Conservation (phyloP, 352 stramenopile genomes). For the Stramenopiles sp. region DNA sequence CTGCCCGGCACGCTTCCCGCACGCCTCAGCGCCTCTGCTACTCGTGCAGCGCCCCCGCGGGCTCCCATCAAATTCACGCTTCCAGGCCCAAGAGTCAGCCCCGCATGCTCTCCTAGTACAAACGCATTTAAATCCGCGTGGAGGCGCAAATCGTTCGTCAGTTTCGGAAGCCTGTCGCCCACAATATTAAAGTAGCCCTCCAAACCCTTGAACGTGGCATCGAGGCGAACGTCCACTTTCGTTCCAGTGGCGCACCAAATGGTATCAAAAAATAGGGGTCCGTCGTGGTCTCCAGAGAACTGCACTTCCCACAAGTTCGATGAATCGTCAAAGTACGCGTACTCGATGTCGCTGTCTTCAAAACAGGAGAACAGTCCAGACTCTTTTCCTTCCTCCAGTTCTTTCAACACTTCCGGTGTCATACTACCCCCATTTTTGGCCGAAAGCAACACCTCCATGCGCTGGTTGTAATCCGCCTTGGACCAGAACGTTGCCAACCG, state of each 20-base stretch:
- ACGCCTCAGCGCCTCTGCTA: background rate
- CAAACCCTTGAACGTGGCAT: background rate
- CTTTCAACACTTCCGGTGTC: background rate
- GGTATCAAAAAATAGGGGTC: background rate
- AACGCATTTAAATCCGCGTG: background rate
- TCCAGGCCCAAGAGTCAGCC: background rate
- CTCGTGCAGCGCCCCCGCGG: background rate
- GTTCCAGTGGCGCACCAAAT: background rate
- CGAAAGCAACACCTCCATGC: background rate
- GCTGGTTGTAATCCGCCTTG: background rate
- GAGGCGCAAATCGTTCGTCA: background rate
- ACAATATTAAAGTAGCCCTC: background rate
- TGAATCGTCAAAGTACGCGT: background rate
- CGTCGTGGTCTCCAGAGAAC: background rate
- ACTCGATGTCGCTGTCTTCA: background rate
- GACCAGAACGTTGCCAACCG: background rate
- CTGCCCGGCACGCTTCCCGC: too few relatives aligned
- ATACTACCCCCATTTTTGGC: background rate
- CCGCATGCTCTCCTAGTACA: background rate
- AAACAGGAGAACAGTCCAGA: background rate
- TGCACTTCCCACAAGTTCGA: background rate
- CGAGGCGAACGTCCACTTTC: background rate
- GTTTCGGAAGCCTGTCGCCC: background rate
- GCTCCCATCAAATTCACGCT: conserved; percentile 1
- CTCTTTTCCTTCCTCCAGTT: background rate